These are phyloP conservation scores for Moesziomyces sp. DNA, from an alignment of 1,284 basidiomycete genomes.

Conservation along the genomic window DNA sequence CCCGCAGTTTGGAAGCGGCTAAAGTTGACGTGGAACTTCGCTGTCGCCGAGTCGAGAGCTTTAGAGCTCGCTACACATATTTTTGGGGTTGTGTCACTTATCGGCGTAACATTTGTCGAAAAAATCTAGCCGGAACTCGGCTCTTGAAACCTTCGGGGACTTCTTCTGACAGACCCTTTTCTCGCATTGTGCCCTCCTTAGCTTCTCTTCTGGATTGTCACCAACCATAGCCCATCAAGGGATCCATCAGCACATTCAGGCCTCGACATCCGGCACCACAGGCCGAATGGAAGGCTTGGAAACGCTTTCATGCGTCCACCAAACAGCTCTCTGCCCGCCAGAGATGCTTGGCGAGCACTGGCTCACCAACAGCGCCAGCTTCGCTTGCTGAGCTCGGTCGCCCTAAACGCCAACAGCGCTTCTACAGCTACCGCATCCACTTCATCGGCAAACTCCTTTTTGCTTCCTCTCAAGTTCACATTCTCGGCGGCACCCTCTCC, in stretches of 20 bases:
- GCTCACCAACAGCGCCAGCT: constrained; percentile 14
- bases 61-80: too few species aligned
- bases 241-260: too few species aligned
- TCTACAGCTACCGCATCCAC: constrained; percentile 9
- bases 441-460: constrained; percentile 6
- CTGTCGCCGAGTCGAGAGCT: too few species aligned
- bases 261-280: background rate
- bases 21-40: too few species aligned
- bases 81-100: too few species aligned
- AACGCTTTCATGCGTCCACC: constrained; percentile 24
- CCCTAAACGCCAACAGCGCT: constrained; percentile 11
- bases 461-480: constrained; percentile 4
- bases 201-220: too few species aligned
- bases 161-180: constrained; percentile 19
- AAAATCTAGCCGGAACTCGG: constrained; percentile 24
- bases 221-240: background rate
- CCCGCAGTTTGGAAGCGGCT: too few species aligned
- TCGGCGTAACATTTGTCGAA: background rate
- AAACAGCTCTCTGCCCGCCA: constrained; percentile 16
- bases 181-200: background rate
- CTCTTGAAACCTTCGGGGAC: background rate
- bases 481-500: background rate
- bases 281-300: background rate
- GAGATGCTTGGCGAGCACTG: constrained; percentile 23
- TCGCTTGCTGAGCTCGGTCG: constrained; percentile 25